Evolutionary conservation across 108 stramenopile genomes (phyloP).

Genomic region (Nitzschia sp.): DNA sequence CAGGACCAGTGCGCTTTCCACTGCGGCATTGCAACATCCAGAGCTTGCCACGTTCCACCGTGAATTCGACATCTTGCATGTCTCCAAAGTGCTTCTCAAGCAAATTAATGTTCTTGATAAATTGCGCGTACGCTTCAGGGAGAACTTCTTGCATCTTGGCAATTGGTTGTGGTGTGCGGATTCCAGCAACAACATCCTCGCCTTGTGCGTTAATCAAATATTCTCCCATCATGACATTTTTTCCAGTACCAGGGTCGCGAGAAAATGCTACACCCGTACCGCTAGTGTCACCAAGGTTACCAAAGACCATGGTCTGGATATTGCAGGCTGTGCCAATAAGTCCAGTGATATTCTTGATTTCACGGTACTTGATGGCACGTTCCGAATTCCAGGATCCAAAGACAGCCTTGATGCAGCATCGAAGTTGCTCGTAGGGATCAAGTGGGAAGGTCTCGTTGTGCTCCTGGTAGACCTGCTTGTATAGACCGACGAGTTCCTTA

Average conservation of each 20-base stretch:
- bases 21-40: constrained; percentile 90
- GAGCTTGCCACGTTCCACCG: constrained; percentile 85
- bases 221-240: constrained; percentile 80
- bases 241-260: constrained; percentile 78
- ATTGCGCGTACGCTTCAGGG: constrained; percentile 80
- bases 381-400: constrained; percentile 86
- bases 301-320: constrained; percentile 87
- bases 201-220: constrained; percentile 90
- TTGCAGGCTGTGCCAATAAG: constrained; percentile 76
- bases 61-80: constrained; percentile 94
- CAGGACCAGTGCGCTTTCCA: constrained; percentile 85
- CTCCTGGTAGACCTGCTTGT: constrained; percentile 67
- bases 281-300: constrained; percentile 74
- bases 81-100: constrained; percentile 86
- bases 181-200: constrained; percentile 91
- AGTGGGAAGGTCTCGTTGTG: constrained; percentile 50
- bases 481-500: constrained; percentile 52
- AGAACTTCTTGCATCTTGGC: constrained; percentile 66
- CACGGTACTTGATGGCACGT: constrained; percentile 85
- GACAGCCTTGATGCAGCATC: constrained; percentile 72
- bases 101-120: constrained; percentile 67
- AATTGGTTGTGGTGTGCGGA: constrained; percentile 84
- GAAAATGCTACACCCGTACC: constrained; percentile 91
- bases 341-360: constrained; percentile 75
- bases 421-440: constrained; percentile 71